These are phyloP conservation scores for Smallanthus sonchifolius DNA, from an alignment of 129 eudicot species.

Conservation along the genomic window DNA sequence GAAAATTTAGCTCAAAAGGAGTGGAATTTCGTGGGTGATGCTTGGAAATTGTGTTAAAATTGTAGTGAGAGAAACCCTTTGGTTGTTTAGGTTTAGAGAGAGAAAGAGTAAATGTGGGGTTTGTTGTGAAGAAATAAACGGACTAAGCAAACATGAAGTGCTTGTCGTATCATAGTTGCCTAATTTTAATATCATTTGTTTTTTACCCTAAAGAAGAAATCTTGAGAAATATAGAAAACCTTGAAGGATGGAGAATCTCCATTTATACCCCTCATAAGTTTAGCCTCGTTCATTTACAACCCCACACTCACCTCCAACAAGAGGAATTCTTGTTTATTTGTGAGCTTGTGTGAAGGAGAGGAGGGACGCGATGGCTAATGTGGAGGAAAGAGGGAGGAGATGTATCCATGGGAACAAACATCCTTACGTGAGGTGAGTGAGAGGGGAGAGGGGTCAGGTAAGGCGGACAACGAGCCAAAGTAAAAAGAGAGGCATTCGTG, in stretches of 20 bases:
- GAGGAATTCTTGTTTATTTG: too few relatives aligned
- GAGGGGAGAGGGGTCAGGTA: too few relatives aligned
- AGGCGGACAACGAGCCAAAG: too few relatives aligned
- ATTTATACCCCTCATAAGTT: background rate
- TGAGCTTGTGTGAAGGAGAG: too few relatives aligned
- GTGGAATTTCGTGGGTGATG: slow-evolving; percentile 19
- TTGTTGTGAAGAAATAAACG: slow-evolving; percentile 16
- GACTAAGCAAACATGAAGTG: slow-evolving; percentile 13
- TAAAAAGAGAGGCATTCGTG: too few relatives aligned
- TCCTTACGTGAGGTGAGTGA: too few relatives aligned
- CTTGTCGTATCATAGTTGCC: slow-evolving; percentile 14
- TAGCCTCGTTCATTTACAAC: background rate
- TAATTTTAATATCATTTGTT: background rate
- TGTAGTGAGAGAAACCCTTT: slow-evolving; percentile 35
- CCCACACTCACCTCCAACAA: background rate
- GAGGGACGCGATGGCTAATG: too few relatives aligned
- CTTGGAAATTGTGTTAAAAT: slow-evolving; percentile 19
- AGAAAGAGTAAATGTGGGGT: slow-evolving; percentile 14
- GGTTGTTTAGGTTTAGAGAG: slow-evolving; percentile 37
- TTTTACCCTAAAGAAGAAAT: slow-evolving; percentile 1
- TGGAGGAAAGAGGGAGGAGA: too few relatives aligned
- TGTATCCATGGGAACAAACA: too few relatives aligned
- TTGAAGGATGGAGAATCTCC: background rate
- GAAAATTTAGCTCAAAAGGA: slow-evolving; percentile 18
- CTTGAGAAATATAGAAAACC: background rate